These are phyloP conservation scores for Nakazawaea siamensis DNA, from an alignment of 805 yeast species.

Conservation along the genomic window DNA sequence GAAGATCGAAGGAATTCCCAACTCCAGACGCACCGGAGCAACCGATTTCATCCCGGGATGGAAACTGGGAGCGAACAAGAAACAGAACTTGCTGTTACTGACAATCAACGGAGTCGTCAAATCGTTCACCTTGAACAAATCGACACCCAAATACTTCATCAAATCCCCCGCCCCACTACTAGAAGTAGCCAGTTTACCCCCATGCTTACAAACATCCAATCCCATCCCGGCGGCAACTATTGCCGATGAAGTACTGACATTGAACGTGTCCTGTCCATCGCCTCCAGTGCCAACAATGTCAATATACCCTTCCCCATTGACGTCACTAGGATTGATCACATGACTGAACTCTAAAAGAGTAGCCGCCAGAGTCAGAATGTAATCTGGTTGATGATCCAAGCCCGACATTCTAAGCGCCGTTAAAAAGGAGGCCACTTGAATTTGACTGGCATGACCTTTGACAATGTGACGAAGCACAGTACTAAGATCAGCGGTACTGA, in stretches of 20 bases:
- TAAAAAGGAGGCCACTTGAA: constrained; percentile 73
- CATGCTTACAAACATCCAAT: constrained; percentile 83
- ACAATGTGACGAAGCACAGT: constrained; percentile 56
- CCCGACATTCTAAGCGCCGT: constrained; percentile 68
- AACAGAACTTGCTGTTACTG: constrained; percentile 46
- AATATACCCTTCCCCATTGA: constrained; percentile 45
- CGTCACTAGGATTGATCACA: constrained; percentile 34
- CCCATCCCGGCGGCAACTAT: constrained; percentile 90
- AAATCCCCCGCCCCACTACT: constrained; percentile 92
- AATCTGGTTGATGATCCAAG: constrained; percentile 73
- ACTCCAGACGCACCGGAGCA: constrained; percentile 62
- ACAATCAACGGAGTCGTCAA: constrained; percentile 53
- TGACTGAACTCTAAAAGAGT: constrained; percentile 63
- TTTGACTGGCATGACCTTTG: constrained; percentile 50
- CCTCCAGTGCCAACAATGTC: constrained; percentile 99
- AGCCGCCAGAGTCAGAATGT: constrained; percentile 77
- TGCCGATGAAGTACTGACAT: constrained; percentile 92
- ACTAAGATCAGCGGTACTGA: constrained; percentile 58
- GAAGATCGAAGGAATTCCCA: constrained; percentile 91
- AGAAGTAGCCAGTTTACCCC: constrained; percentile 95
- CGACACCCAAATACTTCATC: constrained; percentile 75
- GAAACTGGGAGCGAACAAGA: constrained; percentile 86
- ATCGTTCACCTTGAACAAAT: constrained; percentile 59
- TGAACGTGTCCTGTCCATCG: constrained; percentile 95
- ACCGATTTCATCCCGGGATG: constrained; percentile 87